Evolutionary conservation across 805 yeast species (phyloP), one percentile per base, ranked within the genome.

Genomic region (Wickerhamiella cacticola): DNA sequence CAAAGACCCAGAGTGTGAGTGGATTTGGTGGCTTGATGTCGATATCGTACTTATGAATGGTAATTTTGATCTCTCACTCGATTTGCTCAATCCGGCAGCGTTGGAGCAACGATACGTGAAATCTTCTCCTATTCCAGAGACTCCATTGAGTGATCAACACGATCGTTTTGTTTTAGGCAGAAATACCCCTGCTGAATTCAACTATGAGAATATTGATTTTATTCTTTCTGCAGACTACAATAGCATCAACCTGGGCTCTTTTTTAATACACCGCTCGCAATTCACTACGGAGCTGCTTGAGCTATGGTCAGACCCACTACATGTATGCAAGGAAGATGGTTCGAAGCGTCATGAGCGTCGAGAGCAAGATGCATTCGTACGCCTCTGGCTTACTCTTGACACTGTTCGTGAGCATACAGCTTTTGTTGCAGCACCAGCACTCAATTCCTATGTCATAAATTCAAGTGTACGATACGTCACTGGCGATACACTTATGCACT

Each of bases 21-120:
- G 68, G 68, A 54, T 65, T 23, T 65, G 66, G 66, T 64, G 67
- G 68, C 55, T 65, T 19, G 68, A 65, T 48, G 54, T 57, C 6
- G 68, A 65, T 31, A 60, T 61, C 12, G 53, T 65, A 22, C 59
- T 65, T 45, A 62, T 62, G 61, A 62, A 63, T 40, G 58, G 58
- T 4, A 34, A 54, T 6, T 22, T 59, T 18, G 61, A 60, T 21
- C 48, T 65, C 5, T 60, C 56, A 3, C 39, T 49, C 9, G 61
- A 61, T 35, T 19, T 65, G 2, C 52, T 65, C 10, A 46, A 54
- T 23, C 63, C 63, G 5, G 45, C 53, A 7, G 59, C 55, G 2
- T 42, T 65, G 42, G 44, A 41, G 18, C 45, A 58, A 12, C 46
- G 58, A 6, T 45, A 62, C 6, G 41, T 56, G 2, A 60, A 52